These are phyloP conservation scores for Verticillium nonalfalfae DNA, from an alignment of 2,329 filamentous ascomycete species.

Conservation along the genomic window DNA sequence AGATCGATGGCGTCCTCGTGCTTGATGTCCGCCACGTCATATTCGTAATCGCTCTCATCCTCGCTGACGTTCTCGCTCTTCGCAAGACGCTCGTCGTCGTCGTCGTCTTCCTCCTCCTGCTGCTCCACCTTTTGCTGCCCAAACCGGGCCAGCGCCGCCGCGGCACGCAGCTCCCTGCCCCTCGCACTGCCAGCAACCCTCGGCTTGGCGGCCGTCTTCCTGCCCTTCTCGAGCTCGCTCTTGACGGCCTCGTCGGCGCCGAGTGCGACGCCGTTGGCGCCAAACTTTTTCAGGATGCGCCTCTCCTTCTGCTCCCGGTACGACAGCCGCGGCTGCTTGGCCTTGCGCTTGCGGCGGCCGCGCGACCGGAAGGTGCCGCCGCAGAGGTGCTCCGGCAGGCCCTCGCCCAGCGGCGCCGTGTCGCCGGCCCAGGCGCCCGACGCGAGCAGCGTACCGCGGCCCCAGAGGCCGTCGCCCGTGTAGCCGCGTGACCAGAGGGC, in stretches of 20 bases:
- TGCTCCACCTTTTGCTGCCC: conserved; percentile 51
- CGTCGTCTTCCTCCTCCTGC: conserved; percentile 31
- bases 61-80: conserved; percentile 26
- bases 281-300: conserved; percentile 71
- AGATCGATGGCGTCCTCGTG: conserved; percentile 54
- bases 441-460: conserved; percentile 57
- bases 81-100: conserved; percentile 20
- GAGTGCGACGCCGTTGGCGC: conserved; percentile 59
- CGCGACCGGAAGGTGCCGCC: conserved; percentile 69
- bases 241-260: conserved; percentile 64
- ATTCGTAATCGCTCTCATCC: conserved; percentile 39
- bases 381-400: conserved; percentile 66
- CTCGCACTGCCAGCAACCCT: conserved; percentile 68
- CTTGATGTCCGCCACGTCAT: conserved; percentile 30
- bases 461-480: conserved; percentile 80
- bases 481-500: conserved; percentile 64
- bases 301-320: conserved; percentile 70
- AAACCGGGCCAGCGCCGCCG: conserved; percentile 70
- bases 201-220: conserved; percentile 57
- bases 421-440: conserved; percentile 55
- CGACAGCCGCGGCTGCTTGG: conserved; percentile 45
- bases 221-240: conserved; percentile 61
- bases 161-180: conserved; percentile 69
- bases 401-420: conserved; percentile 44
- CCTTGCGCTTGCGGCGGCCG: conserved; percentile 45